These are phyloP conservation scores for Ascochyta viciae-villosae DNA, from an alignment of 2,329 filamentous ascomycete species.

Conservation along the genomic window DNA sequence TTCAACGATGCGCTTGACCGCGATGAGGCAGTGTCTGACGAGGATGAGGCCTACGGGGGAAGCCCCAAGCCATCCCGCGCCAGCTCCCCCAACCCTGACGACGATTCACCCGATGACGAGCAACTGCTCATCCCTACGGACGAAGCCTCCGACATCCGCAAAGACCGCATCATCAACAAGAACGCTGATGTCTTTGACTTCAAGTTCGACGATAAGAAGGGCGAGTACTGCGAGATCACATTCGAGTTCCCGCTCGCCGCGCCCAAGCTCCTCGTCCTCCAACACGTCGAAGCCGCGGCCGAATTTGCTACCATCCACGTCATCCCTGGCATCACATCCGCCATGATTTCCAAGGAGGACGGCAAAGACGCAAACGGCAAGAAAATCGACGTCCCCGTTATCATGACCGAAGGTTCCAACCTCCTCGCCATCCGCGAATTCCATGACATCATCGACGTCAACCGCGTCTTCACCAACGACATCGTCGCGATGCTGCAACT, in stretches of 20 bases:
- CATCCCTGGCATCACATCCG: constrained; percentile 77
- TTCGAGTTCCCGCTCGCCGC: constrained; percentile 81
- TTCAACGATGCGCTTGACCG: constrained; percentile 70
- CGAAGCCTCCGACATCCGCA: constrained; percentile 40
- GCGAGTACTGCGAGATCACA: constrained; percentile 79
- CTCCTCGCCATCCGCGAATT: constrained; percentile 89
- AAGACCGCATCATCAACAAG: constrained; percentile 52
- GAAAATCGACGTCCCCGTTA: constrained; percentile 53
- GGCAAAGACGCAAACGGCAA: constrained; percentile 59
- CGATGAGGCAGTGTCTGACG: constrained; percentile 60
- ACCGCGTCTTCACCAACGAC: constrained; percentile 90
- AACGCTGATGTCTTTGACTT: constrained; percentile 75
- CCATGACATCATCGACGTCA: constrained; percentile 82
- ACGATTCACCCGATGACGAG: constrained; percentile 36
- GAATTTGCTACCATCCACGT: constrained; percentile 84
- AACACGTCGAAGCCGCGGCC: constrained; percentile 82
- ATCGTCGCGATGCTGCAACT: constrained; percentile 82
- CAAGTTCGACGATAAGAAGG: constrained; percentile 76
- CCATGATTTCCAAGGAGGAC: constrained; percentile 67
- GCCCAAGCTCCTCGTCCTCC: constrained; percentile 92
- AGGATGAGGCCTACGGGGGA: constrained; percentile 62
- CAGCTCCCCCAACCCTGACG: constrained; percentile 39
- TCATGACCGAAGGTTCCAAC: constrained; percentile 87
- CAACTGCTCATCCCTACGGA: constrained; percentile 33
- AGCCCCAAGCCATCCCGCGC: constrained; percentile 51